These are phyloP conservation scores for Pleochaeta shiraiana DNA, from an alignment of 2,329 filamentous ascomycete genomes.

Conservation along the genomic window DNA sequence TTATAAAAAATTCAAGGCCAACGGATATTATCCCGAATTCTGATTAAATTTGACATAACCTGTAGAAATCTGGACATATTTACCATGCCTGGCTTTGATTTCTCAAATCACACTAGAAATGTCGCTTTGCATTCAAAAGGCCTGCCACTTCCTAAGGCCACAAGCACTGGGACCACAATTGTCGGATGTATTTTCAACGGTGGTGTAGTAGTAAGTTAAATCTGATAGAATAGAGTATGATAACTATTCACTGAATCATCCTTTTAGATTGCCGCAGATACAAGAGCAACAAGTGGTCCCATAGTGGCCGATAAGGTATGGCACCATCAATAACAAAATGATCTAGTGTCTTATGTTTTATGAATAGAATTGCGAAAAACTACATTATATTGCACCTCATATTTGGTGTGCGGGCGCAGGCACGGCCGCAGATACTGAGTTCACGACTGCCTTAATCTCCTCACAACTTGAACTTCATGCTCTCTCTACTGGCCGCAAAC, in stretches of 20 bases:
- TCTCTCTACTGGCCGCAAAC: conserved; percentile 87
- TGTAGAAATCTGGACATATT: too few relatives aligned
- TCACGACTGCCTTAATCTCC: conserved; percentile 95
- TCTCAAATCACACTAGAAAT: conserved; percentile 99
- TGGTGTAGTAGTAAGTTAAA: conserved; percentile 60
- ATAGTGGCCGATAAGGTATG: conserved; percentile 93
- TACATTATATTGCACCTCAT: conserved; percentile 95
- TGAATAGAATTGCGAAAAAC: conserved; percentile 89
- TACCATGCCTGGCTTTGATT: conserved; percentile 93
- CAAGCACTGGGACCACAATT: conserved; percentile 96
- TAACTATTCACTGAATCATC: conserved; percentile 9
- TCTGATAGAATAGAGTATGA: not conserved
- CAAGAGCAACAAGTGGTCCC: conserved; percentile 85
- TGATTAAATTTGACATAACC: too few relatives aligned
- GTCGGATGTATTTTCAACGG: conserved; percentile 94
- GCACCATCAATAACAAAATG: not conserved
- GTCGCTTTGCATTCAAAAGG: conserved; percentile 83
- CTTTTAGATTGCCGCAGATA: conserved; percentile 79
- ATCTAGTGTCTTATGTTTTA: not conserved
- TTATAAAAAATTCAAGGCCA: too few relatives aligned
- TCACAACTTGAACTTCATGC: conserved; percentile 97
- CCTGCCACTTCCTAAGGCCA: conserved; percentile 89
- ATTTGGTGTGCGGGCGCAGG: conserved; percentile 99
- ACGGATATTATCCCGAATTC: too few relatives aligned
- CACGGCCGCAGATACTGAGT: conserved; percentile 95